Percentiles rank a stretch among this genome's conserved stretches.
Evolutionary conservation across 129 eudicot genomes (phyloP).

Genomic region (Escallonia rubra): DNA sequence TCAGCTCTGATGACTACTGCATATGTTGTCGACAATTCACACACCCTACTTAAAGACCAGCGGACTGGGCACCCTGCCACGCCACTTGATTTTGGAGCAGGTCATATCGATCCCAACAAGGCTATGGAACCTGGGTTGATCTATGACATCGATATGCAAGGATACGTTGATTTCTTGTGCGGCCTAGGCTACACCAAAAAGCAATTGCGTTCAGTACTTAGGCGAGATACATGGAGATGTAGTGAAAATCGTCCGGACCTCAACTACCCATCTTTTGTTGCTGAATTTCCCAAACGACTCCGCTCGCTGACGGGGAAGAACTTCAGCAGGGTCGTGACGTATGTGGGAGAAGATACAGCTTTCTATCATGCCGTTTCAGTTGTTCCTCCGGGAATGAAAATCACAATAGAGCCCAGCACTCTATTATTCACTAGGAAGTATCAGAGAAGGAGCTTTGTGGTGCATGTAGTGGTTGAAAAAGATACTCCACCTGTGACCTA

Average conservation of each 20-base stretch:
- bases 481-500: slow-evolving; percentile 10
- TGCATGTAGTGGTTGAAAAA: slow-evolving; percentile 11
- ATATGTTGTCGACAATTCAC: slow-evolving; percentile 22
- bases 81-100: slow-evolving; percentile 35
- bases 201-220: slow-evolving; percentile 22
- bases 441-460: slow-evolving; percentile 17
- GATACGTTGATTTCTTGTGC: slow-evolving; percentile 33
- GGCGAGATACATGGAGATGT: slow-evolving; percentile 25
- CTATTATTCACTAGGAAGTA: slow-evolving; percentile 17
- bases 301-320: slow-evolving; percentile 1
- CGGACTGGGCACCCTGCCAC: slow-evolving; percentile 11
- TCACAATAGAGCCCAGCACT: slow-evolving; percentile 17
- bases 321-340: slow-evolving; percentile 19
- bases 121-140: slow-evolving; percentile 41
- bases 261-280: slow-evolving; percentile 40
- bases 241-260: slow-evolving; percentile 12
- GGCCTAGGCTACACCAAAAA: slow-evolving; percentile 21
- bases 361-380: slow-evolving; percentile 9
- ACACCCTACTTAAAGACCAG: slow-evolving; percentile 13
- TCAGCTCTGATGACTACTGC: slow-evolving; percentile 60
- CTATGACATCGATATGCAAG: slow-evolving; percentile 30
- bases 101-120: slow-evolving; percentile 29
- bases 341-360: slow-evolving; percentile 27
- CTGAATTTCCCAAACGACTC: slow-evolving; percentile 4
- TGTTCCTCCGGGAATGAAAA: slow-evolving; percentile 20